Evolutionary conservation across 495 filamentous ascomycete species (phyloP).

Genomic region (Talaromyces proteolyticus): DNA sequence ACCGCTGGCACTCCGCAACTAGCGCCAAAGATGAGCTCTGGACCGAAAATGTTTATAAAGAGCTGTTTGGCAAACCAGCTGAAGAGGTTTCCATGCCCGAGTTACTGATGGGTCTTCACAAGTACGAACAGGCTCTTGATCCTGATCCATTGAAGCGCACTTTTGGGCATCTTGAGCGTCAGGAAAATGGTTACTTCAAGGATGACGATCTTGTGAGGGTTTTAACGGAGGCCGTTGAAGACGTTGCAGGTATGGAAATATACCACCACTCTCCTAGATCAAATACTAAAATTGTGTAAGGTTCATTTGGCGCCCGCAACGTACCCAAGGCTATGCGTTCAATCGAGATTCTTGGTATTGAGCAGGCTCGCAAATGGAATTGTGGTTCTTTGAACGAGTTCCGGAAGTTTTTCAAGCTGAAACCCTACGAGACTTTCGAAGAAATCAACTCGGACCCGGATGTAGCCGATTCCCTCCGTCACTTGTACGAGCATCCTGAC

Average conservation of each 20-base stretch:
- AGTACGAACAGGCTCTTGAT: constrained; percentile 43
- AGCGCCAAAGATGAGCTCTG: constrained; percentile 60
- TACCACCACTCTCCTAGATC: neutral
- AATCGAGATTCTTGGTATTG: constrained; percentile 56
- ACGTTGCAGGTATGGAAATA: constrained; percentile 40
- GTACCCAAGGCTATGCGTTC: constrained; percentile 52
- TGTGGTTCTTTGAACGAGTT: constrained; percentile 59
- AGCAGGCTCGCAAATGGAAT: constrained; percentile 55
- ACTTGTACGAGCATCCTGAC: constrained; percentile 57
- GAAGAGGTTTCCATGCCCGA: constrained; percentile 44
- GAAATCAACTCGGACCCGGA: constrained; percentile 56
- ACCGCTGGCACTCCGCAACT: constrained; percentile 65
- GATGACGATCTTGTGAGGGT: constrained; percentile 61
- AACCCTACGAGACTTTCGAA: constrained; percentile 54
- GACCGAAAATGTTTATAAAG: constrained; percentile 53
- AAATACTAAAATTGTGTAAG: constrained; percentile 11
- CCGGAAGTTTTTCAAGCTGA: constrained; percentile 53
- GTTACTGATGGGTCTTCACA: constrained; percentile 46
- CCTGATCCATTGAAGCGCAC: constrained; percentile 47
- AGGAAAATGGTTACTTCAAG: constrained; percentile 50
- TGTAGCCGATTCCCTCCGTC: constrained; percentile 43
- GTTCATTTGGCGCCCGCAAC: constrained; percentile 52
- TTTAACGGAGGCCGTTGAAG: constrained; percentile 52
- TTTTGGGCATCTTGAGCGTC: constrained; percentile 52
- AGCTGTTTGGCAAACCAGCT: constrained; percentile 50